Conservation (phyloP, 108 stramenopile genomes). For the Skeletonema tropicum region DNA sequence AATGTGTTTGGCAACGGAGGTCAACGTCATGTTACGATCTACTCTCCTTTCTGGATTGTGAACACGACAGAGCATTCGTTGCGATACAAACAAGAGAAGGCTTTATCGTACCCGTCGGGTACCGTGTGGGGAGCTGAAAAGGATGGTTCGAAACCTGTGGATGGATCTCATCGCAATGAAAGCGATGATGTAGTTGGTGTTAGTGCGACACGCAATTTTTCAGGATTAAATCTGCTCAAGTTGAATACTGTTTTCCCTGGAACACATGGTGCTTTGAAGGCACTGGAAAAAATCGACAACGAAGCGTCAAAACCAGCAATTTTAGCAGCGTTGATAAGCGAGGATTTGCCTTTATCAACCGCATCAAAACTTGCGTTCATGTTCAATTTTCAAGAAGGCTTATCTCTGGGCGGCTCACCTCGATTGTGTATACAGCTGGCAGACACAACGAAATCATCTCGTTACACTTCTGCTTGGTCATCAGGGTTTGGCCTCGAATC, state of each 20-base stretch:
- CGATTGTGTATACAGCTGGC: constrained; percentile 80
- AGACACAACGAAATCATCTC: constrained; percentile 53
- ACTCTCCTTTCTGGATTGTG: constrained; percentile 92
- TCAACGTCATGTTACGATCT: constrained; percentile 84
- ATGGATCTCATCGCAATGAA: constrained; percentile 63
- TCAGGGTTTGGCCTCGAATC: constrained; percentile 90
- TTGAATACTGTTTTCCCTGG: constrained; percentile 75
- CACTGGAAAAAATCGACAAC: constrained; percentile 26
- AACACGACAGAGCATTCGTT: constrained; percentile 92
- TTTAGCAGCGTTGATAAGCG: constrained; percentile 59
- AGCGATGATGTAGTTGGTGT: constrained; percentile 58
- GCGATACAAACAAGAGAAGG: constrained; percentile 86
- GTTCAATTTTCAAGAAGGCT: constrained; percentile 92
- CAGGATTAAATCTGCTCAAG: constrained; percentile 20
- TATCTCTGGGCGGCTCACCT: constrained; percentile 67
- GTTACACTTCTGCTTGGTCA: constrained; percentile 83
- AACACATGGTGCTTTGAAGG: constrained; percentile 73
- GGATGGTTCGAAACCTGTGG: constrained; percentile 53
- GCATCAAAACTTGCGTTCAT: constrained; percentile 85
- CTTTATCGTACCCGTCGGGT: constrained; percentile 65
- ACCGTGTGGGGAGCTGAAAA: constrained; percentile 63
- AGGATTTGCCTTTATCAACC: constrained; percentile 75
- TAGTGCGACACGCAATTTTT: constrained; percentile 7
- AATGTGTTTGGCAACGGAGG: constrained; percentile 91
- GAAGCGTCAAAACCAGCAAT: constrained; percentile 36